These are phyloP conservation scores for Sclerospora graminicola DNA, from an alignment of 352 stramenopile species.

Conservation along the genomic window DNA sequence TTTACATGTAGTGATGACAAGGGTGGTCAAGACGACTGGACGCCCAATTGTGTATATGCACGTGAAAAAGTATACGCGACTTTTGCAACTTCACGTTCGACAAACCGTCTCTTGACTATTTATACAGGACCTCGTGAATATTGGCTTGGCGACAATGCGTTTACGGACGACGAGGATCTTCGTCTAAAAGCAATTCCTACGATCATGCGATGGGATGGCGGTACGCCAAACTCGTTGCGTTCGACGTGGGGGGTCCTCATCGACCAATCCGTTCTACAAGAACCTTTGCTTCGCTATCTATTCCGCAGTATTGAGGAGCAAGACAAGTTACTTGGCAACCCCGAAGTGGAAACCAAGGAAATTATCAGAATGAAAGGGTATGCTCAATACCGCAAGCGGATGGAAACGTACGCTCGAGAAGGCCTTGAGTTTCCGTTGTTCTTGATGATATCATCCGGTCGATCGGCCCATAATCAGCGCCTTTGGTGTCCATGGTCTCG, in stretches of 20 bases:
- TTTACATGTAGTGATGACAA: slow-evolving; percentile 57
- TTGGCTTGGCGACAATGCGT: slow-evolving; percentile 47
- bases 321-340: slow-evolving; percentile 28
- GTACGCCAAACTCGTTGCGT: slow-evolving; percentile 24
- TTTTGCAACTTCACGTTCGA: slow-evolving; percentile 38
- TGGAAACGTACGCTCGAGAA: slow-evolving; percentile 13
- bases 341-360: slow-evolving; percentile 36
- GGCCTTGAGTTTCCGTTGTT: slow-evolving; percentile 59
- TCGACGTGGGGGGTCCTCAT: slow-evolving; percentile 54
- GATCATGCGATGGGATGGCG: slow-evolving; percentile 56
- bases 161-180: slow-evolving; percentile 50
- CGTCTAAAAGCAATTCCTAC: slow-evolving; percentile 53
- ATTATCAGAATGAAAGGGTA: slow-evolving; percentile 36
- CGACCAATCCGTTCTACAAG: slow-evolving; percentile 38
- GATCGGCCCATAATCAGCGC: slow-evolving; percentile 48
- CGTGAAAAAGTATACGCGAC: slow-evolving; percentile 38
- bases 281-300: slow-evolving; percentile 54
- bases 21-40: slow-evolving; percentile 34
- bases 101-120: slow-evolving; percentile 45
- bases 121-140: slow-evolving; percentile 42
- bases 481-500: slow-evolving; percentile 75
- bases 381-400: slow-evolving; percentile 30
- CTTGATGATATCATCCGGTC: slow-evolving; percentile 57
- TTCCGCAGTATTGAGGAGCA: slow-evolving; percentile 51
- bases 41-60: slow-evolving; percentile 31